Evolutionary conservation across 1,284 basidiomycete genomes (phyloP).

Genomic region (Pseudozyma hubeiensis): DNA sequence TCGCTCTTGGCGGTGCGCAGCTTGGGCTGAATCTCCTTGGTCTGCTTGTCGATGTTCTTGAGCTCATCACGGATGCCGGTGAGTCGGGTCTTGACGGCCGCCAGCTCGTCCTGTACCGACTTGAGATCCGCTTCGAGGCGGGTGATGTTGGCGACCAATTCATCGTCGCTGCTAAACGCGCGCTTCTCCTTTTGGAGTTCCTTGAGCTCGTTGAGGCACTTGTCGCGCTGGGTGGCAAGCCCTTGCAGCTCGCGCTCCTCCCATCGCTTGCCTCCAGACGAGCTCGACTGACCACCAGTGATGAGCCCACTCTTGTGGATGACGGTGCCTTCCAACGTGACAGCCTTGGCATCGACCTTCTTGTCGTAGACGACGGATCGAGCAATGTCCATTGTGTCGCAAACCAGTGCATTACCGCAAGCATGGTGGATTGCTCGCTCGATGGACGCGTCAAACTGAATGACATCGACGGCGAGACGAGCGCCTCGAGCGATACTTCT

Average conservation of each 20-base stretch:
- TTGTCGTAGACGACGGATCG: conserved; percentile 91
- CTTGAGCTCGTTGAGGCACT: conserved; percentile 80
- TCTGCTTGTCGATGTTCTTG: conserved; percentile 51
- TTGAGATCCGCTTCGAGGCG: conserved; percentile 81
- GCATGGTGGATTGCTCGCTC: conserved; percentile 96
- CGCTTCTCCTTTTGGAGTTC: conserved; percentile 86
- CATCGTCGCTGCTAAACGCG: conserved; percentile 83
- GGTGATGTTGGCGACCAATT: conserved; percentile 79
- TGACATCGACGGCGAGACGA: conserved; percentile 91
- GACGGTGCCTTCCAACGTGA: conserved; percentile 94
- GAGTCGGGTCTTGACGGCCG: conserved; percentile 53
- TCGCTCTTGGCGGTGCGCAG: conserved; percentile 70
- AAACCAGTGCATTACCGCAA: conserved; percentile 93
- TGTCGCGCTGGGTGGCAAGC: conserved; percentile 76
- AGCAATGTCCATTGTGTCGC: conserved; percentile 93
- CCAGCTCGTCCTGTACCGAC: conserved; percentile 82
- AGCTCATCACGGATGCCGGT: conserved; percentile 53
- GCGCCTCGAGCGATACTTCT: conserved; percentile 91
- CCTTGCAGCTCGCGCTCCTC: conserved; percentile 92
- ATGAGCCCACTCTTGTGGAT: conserved; percentile 98
- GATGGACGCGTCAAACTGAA: conserved; percentile 60
- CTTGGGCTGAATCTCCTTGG: conserved; percentile 44
- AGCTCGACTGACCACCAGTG: conserved; percentile 89
- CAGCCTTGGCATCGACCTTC: conserved; percentile 94
- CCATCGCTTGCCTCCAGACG: conserved; percentile 72